These are phyloP conservation scores for Acanthamoeba triangularis DNA, from an alignment of 208 protist genomes.

Conservation along the genomic window DNA sequence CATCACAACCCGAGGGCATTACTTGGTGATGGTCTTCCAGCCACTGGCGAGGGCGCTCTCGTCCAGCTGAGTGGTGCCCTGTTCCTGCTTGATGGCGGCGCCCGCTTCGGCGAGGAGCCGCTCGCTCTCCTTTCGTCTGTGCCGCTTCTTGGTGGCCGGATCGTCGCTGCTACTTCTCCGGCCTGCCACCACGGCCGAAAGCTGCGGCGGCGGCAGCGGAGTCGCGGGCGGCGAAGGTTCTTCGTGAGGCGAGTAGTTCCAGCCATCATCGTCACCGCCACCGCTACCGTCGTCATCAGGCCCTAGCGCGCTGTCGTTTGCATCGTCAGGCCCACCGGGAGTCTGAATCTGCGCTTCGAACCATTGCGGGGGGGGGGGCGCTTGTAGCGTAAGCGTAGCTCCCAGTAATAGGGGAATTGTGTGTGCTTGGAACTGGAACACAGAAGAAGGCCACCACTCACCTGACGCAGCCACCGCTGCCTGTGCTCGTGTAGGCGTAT, in stretches of 20 bases:
- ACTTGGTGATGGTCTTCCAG: constrained; percentile 13
- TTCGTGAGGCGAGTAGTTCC: no score
- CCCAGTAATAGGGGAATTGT: no score
- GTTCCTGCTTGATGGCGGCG: background rate
- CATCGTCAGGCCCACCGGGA: no score
- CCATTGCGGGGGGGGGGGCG: no score
- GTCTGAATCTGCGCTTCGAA: no score
- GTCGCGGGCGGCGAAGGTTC: background rate
- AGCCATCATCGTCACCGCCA: no score
- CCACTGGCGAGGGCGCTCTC: background rate
- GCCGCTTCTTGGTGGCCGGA: background rate
- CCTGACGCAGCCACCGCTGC: constrained; percentile 13
- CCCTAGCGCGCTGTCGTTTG: no score
- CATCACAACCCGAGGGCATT: no score
- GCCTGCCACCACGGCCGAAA: no score
- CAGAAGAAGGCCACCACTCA: background rate
- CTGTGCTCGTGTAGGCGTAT: constrained; percentile 17
- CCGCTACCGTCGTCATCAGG: no score
- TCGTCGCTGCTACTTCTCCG: background rate
- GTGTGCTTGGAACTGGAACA: no score
- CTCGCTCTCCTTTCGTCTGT: constrained; percentile 9
- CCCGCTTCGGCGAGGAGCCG: background rate
- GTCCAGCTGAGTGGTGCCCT: background rate
- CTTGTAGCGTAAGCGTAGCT: no score
- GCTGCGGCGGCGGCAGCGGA: background rate